Evolutionary conservation across 768 basidiomycete genomes (phyloP), one percentile per base, ranked within the genome.

Genomic region (Leccinum barrowsii): DNA sequence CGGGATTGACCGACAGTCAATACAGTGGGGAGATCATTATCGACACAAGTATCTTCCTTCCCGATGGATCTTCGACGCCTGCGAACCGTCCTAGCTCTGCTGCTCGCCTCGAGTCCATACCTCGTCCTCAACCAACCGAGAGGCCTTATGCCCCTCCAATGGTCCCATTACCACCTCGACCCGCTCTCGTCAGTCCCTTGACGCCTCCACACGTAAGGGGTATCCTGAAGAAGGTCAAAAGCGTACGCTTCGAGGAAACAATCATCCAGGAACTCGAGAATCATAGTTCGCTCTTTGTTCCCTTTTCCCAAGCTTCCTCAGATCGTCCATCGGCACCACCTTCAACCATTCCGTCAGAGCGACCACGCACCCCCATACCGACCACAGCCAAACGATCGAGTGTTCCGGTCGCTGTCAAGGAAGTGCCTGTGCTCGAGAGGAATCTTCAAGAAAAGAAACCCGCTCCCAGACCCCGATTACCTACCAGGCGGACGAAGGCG

Each of bases 221-320:
- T 22, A 77, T 77, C 50, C 65, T 77, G 59, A 77, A 77, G 69
- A 74, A 72, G 59, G 67, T 61, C 58, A 77, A 77, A 69, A 72
- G 65, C 46, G 76, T 77, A 40, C 75, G 76, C 34, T 77, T 77
- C 59, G 71, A 72, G 26, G 72, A 72, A 34, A 8, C 21, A 48
- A 35, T 52, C 35, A 32, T 6, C 54, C 50, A 40, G 13, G 64
- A 61, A 30, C 26, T 47, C n/a, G 44, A 55, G 32, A 58, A 37
- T 19, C 32, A 10, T 40, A 15, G 50, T 7, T 35, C 30, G 2
- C 8, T 30, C 28, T 10, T 30, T 26, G 48, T 24, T 13, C n/a
- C 48, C 44, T n/a, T 54, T 42, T 17, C 47, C 34, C 59, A 54
- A 34, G 28, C 47, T 24, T 32, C 59, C 17, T 40, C 32, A 3